Conservation (phyloP, 768 basidiomycete genomes). For the Candolleomyces efflorescens region DNA sequence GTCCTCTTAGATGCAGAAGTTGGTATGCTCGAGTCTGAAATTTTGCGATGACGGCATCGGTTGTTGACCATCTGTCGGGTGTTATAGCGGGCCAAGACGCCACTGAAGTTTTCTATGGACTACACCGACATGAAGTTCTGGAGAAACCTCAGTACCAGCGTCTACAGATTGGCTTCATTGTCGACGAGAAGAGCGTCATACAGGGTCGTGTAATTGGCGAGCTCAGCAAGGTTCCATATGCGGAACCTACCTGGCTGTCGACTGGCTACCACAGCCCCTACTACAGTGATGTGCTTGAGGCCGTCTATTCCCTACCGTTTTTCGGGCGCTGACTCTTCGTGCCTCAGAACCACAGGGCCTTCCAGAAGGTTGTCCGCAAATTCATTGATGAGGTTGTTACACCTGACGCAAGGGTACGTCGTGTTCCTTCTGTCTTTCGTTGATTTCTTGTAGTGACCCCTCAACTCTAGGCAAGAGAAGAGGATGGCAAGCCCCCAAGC, state of each 20-base stretch:
- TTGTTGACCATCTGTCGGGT: neutral
- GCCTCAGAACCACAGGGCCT: slow-evolving; percentile 52
- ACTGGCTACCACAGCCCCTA: slow-evolving; percentile 68
- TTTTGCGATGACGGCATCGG: neutral
- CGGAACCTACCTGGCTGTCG: slow-evolving; percentile 78
- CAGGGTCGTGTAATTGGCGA: slow-evolving; percentile 54
- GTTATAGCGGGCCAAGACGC: slow-evolving; percentile 79
- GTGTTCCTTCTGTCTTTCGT: neutral
- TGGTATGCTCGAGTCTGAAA: slow-evolving; percentile 41
- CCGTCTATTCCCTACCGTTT: slow-evolving; percentile 1
- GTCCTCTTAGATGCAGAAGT: slow-evolving; percentile 77
- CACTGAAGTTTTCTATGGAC: slow-evolving; percentile 86
- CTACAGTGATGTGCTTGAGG: slow-evolving; percentile 65
- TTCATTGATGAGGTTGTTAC: slow-evolving; percentile 70
- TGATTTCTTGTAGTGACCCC: slow-evolving; percentile 20
- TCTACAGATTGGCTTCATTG: slow-evolving; percentile 69
- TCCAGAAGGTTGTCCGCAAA: slow-evolving; percentile 62
- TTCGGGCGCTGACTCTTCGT: slow-evolving; percentile 7
- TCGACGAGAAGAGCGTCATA: slow-evolving; percentile 63
- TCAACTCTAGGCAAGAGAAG: slow-evolving; percentile 62
- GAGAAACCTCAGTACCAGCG: slow-evolving; percentile 71
- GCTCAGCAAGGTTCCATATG: slow-evolving; percentile 81
- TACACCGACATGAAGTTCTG: slow-evolving; percentile 89
- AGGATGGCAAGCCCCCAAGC: slow-evolving; percentile 85
- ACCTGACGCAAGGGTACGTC: slow-evolving; percentile 45